Evolutionary conservation across 2,329 filamentous ascomycete species (phyloP).

Genomic region (Claviceps pazoutovae): DNA sequence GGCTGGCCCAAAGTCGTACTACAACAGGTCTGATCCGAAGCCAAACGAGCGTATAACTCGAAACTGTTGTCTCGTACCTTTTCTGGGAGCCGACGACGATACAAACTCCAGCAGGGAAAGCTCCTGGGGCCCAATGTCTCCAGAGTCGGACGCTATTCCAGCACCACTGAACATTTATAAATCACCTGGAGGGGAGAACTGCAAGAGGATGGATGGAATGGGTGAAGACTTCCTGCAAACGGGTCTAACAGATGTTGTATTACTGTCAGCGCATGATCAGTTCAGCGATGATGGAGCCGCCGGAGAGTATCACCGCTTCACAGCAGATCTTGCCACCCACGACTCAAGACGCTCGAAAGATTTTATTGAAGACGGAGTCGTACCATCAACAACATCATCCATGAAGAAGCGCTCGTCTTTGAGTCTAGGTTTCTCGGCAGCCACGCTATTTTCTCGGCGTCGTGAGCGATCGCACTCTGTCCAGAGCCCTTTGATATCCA

Average conservation of each 20-base stretch:
- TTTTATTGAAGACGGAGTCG: background rate
- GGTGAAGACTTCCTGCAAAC: background rate
- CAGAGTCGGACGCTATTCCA: slow-evolving; percentile 4
- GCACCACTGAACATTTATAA: slow-evolving; percentile 6
- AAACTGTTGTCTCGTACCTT: slow-evolving; percentile 7
- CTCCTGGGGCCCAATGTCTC: slow-evolving; percentile 11
- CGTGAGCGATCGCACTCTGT: slow-evolving; percentile 10
- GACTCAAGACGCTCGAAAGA: slow-evolving; percentile 2
- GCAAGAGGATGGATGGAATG: slow-evolving; percentile 2
- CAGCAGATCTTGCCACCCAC: slow-evolving; percentile 17
- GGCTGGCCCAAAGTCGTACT: slow-evolving; percentile 5
- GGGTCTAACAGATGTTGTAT: slow-evolving; percentile 3
- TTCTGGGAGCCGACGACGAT: slow-evolving; percentile 9
- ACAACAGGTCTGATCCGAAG: background rate
- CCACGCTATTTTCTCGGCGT: slow-evolving; percentile 15
- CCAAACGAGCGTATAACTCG: background rate
- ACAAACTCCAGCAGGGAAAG: slow-evolving; percentile 10
- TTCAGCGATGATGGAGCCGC: slow-evolving; percentile 18
- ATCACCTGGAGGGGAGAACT: slow-evolving; percentile 3
- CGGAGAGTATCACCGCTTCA: slow-evolving; percentile 22
- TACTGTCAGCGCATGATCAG: slow-evolving; percentile 11
- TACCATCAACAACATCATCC: background rate
- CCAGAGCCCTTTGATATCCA: slow-evolving; percentile 1
- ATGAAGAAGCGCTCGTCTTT: slow-evolving; percentile 9
- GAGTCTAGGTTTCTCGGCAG: slow-evolving; percentile 14